Evolutionary conservation across 2,329 filamentous ascomycete genomes (phyloP), one percentile per base, ranked within the genome.

Genomic region (Thielaviopsis musarum): DNA sequence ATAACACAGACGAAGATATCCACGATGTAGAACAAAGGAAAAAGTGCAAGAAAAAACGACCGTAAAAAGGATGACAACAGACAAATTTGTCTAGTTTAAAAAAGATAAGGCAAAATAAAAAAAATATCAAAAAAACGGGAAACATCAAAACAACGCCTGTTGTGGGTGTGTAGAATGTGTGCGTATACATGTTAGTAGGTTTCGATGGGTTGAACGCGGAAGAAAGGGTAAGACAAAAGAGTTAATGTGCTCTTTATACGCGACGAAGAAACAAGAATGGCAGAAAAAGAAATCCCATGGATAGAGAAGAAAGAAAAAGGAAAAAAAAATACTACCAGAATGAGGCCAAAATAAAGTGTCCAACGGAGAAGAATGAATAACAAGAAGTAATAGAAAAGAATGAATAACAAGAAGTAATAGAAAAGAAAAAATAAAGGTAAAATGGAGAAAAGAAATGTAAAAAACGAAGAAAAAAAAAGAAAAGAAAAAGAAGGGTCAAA

Each of bases 381-480:
- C 7, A 53, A 52, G 34, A 38, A 30, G 28, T 21, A 41, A 49
- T 30, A 24, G 26, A 26, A 52, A 21, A 59, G 26, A 60, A 52
- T 19, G 9, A 17, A 38, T 21, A 15, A 21, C 30, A 34, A 26
- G 21, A 6, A 30, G 51, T 58, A 2, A 59, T 28, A 48, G 28
- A 59, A 24, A 60, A 52, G 19, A 13, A 17, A 38, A 30, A 21
- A 15, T 19, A 34, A 26, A 51, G 38, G 22, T 30, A 26, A 28
- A 30, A 53, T 24, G 48, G 19, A 22, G 19, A 52, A 34, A 28
- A 34, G 28, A 30, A 28, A 30, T 30, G 24, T 34, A 15, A 41
- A 13, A 62, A 62, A 62, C 63, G 63, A 64, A 59, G 41, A 66
- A 65, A 62, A 61, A 59, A 63, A 61, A 56, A 62, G 62, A 59